Base-by-base conservation (phyloP, 2,329 filamentous ascomycete genomes). In the Penicillium thymicola region DNA sequence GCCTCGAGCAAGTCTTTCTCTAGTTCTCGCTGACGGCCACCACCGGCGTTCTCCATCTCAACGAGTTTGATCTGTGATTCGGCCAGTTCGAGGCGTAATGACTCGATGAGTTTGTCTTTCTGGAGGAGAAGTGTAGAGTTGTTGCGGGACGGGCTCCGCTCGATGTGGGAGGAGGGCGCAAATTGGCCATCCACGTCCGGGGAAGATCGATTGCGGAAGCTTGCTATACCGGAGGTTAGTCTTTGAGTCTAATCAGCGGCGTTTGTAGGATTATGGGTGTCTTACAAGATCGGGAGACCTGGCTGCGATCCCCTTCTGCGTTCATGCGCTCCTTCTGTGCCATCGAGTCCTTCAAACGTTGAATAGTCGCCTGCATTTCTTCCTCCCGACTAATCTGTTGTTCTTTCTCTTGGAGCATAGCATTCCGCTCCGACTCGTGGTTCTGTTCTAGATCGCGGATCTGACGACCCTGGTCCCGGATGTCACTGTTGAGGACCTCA, bases 41-140 rank as follows among this genome's bases (percentile, higher is more conserved):
- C 93, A 51, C 92, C 93, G 74, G 89, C 86, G 72, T 97, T 96
- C 76, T 97, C 92, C 53, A 94, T 87, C 74, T 97, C 93, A 28
- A 96, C 89, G 27, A 97, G 81, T 75, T 96, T 97, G 76, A 97
- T 95, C 74, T 97, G 92, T 23, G 90, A 88, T 74, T 97, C 94
- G 42, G 94, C 93, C 47, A 99, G 83, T 73, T 99, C 94, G 27
- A 97, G 83, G 55, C 93, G 85, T 60, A 99, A 81, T 11, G 89
- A 91, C 73, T 97, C 93, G 66, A 99, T 97, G 57, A 97, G 81
- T 76, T 95, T 94, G 76, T 99, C 94, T 74, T 97, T 99, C 73
- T 97, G 92, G 65, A 95, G 82, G 49, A 97, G 83, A 51, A 96
- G 81, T 74, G 93, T 95, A 14, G 92, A 95, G 75, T 89, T 93